Evolutionary conservation across 805 yeast genomes (phyloP), one percentile per base, ranked within the genome.

Genomic region (Isabelozyma heimii): DNA sequence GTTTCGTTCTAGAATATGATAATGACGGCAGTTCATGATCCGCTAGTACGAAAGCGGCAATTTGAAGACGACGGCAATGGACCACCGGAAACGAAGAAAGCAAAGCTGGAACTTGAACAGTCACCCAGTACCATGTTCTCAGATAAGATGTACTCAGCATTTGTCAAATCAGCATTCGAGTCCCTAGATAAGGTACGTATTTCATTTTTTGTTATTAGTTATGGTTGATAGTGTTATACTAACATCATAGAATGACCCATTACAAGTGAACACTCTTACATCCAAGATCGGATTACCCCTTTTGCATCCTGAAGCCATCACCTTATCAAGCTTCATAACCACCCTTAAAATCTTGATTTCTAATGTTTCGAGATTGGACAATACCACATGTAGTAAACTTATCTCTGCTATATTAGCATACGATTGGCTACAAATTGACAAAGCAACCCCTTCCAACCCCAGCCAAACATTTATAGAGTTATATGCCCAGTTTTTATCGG

Each of bases 401-500:
- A 79, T 91, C 40, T 69, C 78, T 37, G 76, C 91, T 16, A 71
- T 91, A 30, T 75, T 91, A 43, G 78, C 74, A 51, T 76, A 86
- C 53, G 73, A 76, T 49, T 89, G 96, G 94, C 74, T 84, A 60
- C 71, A 67, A 17, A 56, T 76, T 33, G 72, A 77, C 5, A 40
- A 51, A 4, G 4, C 24, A 30, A 43, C 52, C 15, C 28, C 49
- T 13, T 52, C 51, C n/a, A 42, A 40, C 7, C 57, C 57, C 5
- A 51, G 44, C 49, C 39, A 45, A 13, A 49, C 45, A 38, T 80
- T 84, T 55, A 67, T 81, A 24, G 70, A 74, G 44, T 70, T 75
- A 43, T 91, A 87, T 66, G 77, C 85, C 43, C 84, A 82, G 41
- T 94, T 94, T 65, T 69, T 89, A 42, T 77, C 83, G 42, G 88